A percentile compares a stretch with the other conserved stretches of the same genome.
Conservation (phyloP, 371 early-diverging fungal genomes). For the Homolaphlyctis polyrhiza region DNA sequence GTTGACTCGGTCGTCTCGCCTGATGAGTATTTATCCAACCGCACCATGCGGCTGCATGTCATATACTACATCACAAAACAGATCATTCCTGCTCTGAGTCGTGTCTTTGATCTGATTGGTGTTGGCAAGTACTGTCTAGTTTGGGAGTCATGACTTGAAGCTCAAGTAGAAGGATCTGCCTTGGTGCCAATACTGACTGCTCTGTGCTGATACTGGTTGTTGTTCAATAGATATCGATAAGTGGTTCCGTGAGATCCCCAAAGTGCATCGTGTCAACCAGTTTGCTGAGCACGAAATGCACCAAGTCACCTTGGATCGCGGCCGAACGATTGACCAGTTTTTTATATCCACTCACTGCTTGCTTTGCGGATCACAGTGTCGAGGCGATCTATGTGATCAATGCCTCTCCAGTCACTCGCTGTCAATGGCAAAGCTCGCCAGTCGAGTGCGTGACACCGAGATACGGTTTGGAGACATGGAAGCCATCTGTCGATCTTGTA, state of each 20-base stretch:
- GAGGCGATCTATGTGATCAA: constrained; percentile 18
- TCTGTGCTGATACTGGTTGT: no score
- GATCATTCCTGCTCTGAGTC: constrained; percentile 70
- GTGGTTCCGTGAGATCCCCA: constrained; percentile 50
- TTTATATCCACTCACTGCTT: constrained; percentile 33
- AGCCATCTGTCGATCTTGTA: constrained; percentile 32
- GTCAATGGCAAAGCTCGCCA: constrained; percentile 8
- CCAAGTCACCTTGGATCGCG: background rate
- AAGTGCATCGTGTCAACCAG: constrained; percentile 22
- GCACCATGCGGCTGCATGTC: constrained; percentile 60
- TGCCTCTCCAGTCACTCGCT: constrained; percentile 14
- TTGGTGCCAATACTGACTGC: no score
- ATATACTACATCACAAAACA: constrained; percentile 80
- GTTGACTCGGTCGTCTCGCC: constrained; percentile 70
- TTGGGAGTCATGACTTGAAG: background rate
- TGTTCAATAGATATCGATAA: constrained; percentile 22
- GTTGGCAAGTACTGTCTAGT: constrained; percentile 37
- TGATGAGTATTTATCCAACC: constrained; percentile 51
- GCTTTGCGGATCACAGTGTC: constrained; percentile 8
- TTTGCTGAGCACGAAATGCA: constrained; percentile 7
- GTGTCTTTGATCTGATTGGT: constrained; percentile 77
- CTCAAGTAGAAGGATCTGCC: no score
- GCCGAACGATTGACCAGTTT: constrained; percentile 37
- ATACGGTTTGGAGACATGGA: constrained; percentile 14
- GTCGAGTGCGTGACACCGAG: constrained; percentile 13